Base-by-base conservation (phyloP, 805 yeast genomes). In the Isabelozyma pseudorhagii region DNA sequence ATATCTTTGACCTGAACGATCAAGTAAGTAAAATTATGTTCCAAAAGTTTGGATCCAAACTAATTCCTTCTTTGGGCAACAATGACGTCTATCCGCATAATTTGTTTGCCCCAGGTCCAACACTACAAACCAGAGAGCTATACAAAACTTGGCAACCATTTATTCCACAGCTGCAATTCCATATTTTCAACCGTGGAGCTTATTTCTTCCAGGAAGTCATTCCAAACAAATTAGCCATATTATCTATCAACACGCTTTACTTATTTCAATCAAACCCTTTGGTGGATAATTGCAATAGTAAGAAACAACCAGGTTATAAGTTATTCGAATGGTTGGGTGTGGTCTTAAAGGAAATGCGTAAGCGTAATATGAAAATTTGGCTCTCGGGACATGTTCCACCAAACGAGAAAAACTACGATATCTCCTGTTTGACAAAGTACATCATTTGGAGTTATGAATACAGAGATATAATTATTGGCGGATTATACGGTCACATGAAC, bases 21-120 rank as follows among this genome's bases (percentile, higher is more conserved):
- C 55, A 72, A 27, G 80, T 87, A 8, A 76, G 89, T 4, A 69
- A 72, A 15, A 56, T 74, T 49, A 76, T 89, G 72, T 69, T 72
- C 46, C 71, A 75, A 9, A 61, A 78, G 1, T 87, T 88, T 63
- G 78, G 74, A 42, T 48, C 57, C 6, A 74, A 77, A 49, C 81
- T 81, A 44, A 70, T 89, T 29, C 96, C 96, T 36, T 78, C 87
- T 47, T 64, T 89, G 40, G 97, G 97, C 2, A 89, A 89, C 62
- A 89, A 89, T 61, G 96, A 90, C 63, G 96, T 89, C 3, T 89
- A 82, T 63, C 96, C 97, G 0, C 97, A 89, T 68, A 89, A 89
- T 61, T 70, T 89, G 63, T 87, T 88, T 65, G 81, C 93, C 0
- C 82, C 90, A 0, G 97, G 97, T 0, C 96, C 97, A 13, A 87